These are phyloP conservation scores for Annona squamosa DNA, from an alignment of 164 flowering plant species.

Conservation along the genomic window DNA sequence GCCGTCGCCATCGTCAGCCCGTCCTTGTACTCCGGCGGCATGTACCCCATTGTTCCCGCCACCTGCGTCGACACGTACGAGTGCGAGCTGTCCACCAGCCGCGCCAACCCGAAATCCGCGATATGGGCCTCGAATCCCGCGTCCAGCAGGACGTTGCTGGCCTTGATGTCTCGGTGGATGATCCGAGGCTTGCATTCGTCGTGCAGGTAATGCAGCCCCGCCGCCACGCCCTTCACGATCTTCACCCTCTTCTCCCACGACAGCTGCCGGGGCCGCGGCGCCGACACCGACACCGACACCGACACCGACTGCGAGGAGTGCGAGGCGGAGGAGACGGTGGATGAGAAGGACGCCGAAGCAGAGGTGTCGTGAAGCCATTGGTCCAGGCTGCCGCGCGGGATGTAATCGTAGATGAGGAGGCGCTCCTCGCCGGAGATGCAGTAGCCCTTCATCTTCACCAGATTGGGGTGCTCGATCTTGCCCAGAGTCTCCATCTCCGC, in stretches of 20 bases:
- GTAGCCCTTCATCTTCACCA: conserved; percentile 64
- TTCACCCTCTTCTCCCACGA: conserved; percentile 47
- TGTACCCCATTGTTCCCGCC: conserved; percentile 91
- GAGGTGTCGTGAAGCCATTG: conserved; percentile 58
- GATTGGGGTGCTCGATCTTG: conserved; percentile 49
- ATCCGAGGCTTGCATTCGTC: conserved; percentile 18
- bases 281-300: neutral
- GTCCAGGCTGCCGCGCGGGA: conserved; percentile 67
- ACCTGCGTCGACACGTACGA: conserved; percentile 82
- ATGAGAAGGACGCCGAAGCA: neutral
- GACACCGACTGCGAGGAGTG: neutral
- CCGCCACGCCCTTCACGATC: conserved; percentile 58
- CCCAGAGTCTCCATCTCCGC: conserved; percentile 88
- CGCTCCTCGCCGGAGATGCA: conserved; percentile 57
- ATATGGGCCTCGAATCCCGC: conserved; percentile 57
- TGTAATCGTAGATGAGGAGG: conserved; percentile 63
- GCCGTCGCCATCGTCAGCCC: conserved; percentile 52
- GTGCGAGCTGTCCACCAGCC: conserved; percentile 33
- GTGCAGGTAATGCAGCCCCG: conserved; percentile 57
- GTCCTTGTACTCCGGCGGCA: conserved; percentile 82
- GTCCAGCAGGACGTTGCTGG: conserved; percentile 70
- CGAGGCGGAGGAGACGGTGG: neutral
- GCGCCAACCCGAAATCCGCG: conserved; percentile 80
- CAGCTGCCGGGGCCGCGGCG: conserved; percentile 17
- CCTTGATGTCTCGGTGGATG: conserved; percentile 85